Percentiles rank a stretch among this genome's conserved stretches.
Conservation (phyloP, 108 stramenopile species). For the Nannochloropsis salina region DNA sequence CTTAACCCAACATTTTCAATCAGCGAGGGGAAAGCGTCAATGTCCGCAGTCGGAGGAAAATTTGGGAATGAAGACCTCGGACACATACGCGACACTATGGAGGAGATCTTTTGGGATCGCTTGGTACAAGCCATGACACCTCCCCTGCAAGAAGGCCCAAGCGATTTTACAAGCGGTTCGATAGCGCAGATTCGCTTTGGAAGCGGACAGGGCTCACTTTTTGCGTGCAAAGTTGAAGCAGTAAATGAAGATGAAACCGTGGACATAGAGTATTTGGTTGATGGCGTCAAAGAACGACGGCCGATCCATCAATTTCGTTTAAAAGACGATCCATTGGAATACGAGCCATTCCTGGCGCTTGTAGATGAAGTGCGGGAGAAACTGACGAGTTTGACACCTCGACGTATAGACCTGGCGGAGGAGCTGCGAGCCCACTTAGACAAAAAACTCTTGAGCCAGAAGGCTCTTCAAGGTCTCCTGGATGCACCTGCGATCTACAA, state of each 20-base stretch:
- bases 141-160: not conserved
- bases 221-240: not conserved
- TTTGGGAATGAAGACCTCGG: not conserved
- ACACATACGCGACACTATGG: not conserved
- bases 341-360: not conserved
- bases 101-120: not conserved
- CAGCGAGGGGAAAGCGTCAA: not conserved
- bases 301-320: not conserved
- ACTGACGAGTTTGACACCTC: not conserved
- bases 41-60: not conserved
- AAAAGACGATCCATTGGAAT: not conserved
- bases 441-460: not conserved
- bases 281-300: constrained; percentile 7
- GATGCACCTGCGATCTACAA: not conserved
- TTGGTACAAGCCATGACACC: not conserved
- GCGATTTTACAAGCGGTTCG: not conserved
- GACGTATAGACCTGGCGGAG: not conserved
- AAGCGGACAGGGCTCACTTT: not conserved
- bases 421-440: not conserved
- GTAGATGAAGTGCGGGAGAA: not conserved
- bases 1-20: not conserved
- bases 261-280: not conserved
- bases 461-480: not conserved
- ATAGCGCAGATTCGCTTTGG: not conserved
- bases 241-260: constrained; percentile 9